phyloP scores from a whole-genome alignment of 1,284 basidiomycete species.

The Leccinum solheimii region DNA sequence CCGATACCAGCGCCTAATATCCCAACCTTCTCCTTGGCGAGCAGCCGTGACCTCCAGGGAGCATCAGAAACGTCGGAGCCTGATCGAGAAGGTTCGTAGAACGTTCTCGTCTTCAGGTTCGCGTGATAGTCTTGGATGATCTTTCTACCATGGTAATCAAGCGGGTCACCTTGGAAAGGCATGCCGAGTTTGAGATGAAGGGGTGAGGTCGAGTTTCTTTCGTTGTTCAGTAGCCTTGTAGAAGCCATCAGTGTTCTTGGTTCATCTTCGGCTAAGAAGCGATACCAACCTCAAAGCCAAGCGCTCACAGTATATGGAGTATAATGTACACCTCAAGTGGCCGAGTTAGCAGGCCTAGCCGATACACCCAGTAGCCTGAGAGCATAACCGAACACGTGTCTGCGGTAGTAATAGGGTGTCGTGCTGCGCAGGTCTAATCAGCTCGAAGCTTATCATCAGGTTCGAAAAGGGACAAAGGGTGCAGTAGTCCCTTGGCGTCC shows the following conservation, averaged over 20 bases:
- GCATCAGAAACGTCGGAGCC: not conserved
- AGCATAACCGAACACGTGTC: no score
- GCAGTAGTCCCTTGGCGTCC: no score
- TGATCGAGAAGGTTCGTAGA: not conserved
- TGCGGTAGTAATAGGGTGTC: no score
- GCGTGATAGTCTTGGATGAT: conserved; percentile 16
- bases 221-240: not conserved
- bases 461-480: no score
- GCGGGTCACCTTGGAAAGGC: conserved; percentile 5
- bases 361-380: no score
- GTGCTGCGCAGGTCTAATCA: no score
- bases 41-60: not conserved
- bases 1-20: conserved; percentile 33
- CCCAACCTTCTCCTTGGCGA: conserved; percentile 10
- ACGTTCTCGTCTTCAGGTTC: not conserved
- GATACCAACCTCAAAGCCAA: not conserved
- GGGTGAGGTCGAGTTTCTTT: not conserved
- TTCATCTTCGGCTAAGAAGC: not conserved
- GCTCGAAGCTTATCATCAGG: no score
- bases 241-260: no score
- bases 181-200: not conserved
- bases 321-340: not conserved
- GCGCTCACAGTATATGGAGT: not conserved
- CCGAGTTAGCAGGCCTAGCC: no score
- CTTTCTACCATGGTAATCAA: conserved; percentile 11